A percentile compares a stretch with the other conserved stretches of the same genome.
phyloP scores from a whole-genome alignment of 225 moss, liverwort and hornwort genomes.

The Physcomitrellopsis africana region DNA sequence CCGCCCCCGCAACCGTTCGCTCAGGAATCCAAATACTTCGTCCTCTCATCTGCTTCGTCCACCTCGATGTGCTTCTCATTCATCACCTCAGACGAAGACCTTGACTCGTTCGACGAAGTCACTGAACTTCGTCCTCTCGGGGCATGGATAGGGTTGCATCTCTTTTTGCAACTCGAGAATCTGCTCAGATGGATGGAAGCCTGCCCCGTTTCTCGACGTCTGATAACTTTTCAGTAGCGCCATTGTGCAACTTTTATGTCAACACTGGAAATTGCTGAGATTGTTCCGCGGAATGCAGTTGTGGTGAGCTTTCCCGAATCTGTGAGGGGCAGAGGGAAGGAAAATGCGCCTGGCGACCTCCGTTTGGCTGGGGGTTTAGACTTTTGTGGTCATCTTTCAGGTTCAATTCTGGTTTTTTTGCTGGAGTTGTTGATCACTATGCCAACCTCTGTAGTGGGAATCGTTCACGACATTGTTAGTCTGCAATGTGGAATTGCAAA shows the following conservation, averaged over 20 bases:
- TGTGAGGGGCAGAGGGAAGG: neutral
- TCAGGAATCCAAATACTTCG: no score
- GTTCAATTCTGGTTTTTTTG: conserved; percentile 17
- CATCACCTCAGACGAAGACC: no score
- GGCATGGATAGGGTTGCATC: conserved; percentile 53
- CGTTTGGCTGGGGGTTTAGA: conserved; percentile 22
- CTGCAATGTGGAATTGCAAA: conserved; percentile 40
- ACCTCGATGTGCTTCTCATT: no score
- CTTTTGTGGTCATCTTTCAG: neutral
- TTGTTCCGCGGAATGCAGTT: neutral
- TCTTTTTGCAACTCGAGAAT: conserved; percentile 25
- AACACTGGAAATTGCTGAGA: neutral
- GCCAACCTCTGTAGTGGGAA: conserved; percentile 61
- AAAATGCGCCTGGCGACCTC: conserved; percentile 29
- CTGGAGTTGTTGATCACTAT: conserved; percentile 44
- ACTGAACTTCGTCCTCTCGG: no score
- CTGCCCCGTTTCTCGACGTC: conserved; percentile 4
- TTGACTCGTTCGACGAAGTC: no score
- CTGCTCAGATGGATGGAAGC: no score
- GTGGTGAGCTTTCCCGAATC: neutral
- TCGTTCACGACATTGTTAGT: conserved; percentile 46
- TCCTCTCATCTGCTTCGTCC: no score
- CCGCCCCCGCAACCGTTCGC: no score
- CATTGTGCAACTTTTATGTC: conserved; percentile 1
- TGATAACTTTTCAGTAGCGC: neutral